Conservation (phyloP, 495 filamentous ascomycete genomes). For the Apiosordaria backusii region DNA sequence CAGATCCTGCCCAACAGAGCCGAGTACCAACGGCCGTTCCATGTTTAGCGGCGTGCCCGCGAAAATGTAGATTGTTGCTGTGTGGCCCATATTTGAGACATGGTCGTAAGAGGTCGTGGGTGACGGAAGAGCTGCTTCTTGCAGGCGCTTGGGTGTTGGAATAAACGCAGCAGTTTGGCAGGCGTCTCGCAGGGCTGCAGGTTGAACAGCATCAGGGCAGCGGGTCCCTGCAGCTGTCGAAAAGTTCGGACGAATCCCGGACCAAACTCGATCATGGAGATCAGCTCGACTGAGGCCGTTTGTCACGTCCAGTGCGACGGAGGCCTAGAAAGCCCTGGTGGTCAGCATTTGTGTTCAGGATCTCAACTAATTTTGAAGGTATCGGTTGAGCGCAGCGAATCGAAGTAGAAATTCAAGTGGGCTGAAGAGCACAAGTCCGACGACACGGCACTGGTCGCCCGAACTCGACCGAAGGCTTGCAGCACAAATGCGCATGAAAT, state of each 20-base stretch:
- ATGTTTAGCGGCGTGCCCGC: not conserved
- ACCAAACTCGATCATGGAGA: not conserved
- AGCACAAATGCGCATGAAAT: not conserved
- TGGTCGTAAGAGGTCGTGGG: not conserved
- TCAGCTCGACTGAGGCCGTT: not conserved
- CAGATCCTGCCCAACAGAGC: not conserved
- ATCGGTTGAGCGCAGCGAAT: not conserved
- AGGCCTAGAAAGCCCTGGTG: not conserved
- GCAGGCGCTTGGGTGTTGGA: not conserved
- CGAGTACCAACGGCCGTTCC: not conserved
- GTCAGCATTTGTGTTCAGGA: not conserved
- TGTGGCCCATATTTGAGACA: not conserved
- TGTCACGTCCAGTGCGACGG: not conserved
- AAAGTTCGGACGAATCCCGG: not conserved
- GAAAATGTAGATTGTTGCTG: not conserved
- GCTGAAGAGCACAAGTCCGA: not conserved
- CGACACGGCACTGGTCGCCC: not conserved
- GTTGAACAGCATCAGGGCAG: constrained; percentile 1
- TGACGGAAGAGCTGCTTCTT: not conserved
- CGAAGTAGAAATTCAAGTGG: not conserved
- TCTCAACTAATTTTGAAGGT: not conserved
- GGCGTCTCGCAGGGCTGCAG: constrained; percentile 2
- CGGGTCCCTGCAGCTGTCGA: constrained; percentile 1
- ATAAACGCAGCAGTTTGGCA: not conserved
- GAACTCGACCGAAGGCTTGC: not conserved